A percentile compares a stretch with the other conserved stretches of the same genome.
Conservation (phyloP, 116 monocot genomes). For the Papilionanthe hybrid region DNA sequence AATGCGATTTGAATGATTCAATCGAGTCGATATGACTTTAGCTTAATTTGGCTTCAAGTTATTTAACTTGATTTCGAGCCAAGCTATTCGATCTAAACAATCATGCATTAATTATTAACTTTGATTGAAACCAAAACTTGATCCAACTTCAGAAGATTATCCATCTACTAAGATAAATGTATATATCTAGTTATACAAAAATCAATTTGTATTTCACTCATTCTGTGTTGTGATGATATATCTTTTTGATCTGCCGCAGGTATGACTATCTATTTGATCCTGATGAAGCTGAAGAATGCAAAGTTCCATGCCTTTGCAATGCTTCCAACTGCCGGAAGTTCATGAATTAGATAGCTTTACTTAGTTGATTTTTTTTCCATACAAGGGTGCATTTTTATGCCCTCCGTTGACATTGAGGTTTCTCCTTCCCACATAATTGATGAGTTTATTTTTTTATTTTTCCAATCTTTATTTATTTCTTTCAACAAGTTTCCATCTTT, state of each 20-base stretch:
- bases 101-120: no score
- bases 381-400: constrained; percentile 7
- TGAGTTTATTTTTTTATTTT: constrained; percentile 9
- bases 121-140: no score
- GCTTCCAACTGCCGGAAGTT: constrained; percentile 77
- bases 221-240: not conserved
- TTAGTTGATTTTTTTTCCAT: not conserved
- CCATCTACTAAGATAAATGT: no score
- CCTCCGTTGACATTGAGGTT: not conserved
- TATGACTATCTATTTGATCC: constrained; percentile 89
- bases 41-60: no score
- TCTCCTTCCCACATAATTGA: constrained; percentile 6
- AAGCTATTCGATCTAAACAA: no score
- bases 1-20: no score
- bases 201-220: no score
- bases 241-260: constrained; percentile 25
- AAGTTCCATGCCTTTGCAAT: constrained; percentile 82
- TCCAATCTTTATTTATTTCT: not conserved
- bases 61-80: no score
- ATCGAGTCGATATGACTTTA: no score
- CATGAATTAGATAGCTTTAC: constrained; percentile 57
- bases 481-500: constrained; percentile 4
- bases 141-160: no score
- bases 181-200: no score
- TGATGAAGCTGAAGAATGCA: constrained; percentile 74